A percentile compares a stretch with the other conserved stretches of the same genome.
Evolutionary conservation across 345 rosid species (phyloP).

Genomic region (Toxicodendron radicans): DNA sequence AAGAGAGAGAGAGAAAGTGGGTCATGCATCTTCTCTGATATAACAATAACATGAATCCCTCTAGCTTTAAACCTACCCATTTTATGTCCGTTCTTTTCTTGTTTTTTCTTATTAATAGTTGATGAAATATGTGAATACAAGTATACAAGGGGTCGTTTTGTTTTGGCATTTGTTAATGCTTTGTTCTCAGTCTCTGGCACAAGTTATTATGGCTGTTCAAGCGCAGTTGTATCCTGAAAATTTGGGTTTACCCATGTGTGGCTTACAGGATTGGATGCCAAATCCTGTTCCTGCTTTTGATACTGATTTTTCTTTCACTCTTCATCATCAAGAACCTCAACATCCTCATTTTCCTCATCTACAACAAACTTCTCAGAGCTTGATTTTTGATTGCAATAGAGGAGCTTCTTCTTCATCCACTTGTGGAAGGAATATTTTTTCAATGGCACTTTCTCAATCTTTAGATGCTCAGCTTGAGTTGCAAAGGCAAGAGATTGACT

Average conservation of each 20-base stretch:
- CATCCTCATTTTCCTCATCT: conserved; percentile 12
- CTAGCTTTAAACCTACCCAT: conserved; percentile 25
- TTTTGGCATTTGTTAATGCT: conserved; percentile 10
- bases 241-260: conserved; percentile 26
- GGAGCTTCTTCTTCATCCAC: conserved; percentile 16
- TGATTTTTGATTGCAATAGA: conserved; percentile 6
- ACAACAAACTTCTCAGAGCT: conserved; percentile 2
- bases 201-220: conserved; percentile 38
- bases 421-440: conserved; percentile 10
- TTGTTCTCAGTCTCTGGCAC: conserved; percentile 6
- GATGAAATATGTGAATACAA: conserved; percentile 24
- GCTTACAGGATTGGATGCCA: conserved; percentile 35
- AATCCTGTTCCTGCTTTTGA: conserved; percentile 21
- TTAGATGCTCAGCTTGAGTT: conserved; percentile 35
- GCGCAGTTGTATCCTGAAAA: conserved; percentile 35
- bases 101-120: not conserved
- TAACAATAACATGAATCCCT: conserved; percentile 25
- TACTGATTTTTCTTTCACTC: conserved; percentile 17
- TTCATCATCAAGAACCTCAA: conserved; percentile 26
- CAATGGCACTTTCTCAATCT: conserved; percentile 26
- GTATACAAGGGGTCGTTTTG: conserved; percentile 14
- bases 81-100: not conserved
- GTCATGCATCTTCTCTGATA: conserved; percentile 44
- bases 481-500: conserved; percentile 42
- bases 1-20: conserved; percentile 15